Evolutionary conservation across 2,329 filamentous ascomycete genomes (phyloP), one percentile per base, ranked within the genome.

Genomic region (Mycogone perniciosa): DNA sequence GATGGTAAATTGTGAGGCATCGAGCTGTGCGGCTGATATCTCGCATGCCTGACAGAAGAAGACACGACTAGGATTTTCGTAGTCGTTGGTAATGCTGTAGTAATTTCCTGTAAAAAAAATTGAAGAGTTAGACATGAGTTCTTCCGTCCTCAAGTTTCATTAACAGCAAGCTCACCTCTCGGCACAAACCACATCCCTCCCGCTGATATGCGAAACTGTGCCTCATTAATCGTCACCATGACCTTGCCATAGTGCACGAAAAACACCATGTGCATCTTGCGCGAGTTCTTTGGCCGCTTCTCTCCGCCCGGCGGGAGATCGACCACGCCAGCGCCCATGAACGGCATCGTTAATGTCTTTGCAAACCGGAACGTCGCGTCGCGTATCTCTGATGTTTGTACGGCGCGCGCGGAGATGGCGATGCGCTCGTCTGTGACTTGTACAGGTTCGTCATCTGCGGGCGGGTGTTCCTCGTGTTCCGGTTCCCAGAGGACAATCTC

Each of bases 241-340:
- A 96, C 89, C 57, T 86, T 84, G 26, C 93, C 93, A 41, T 81
- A 79, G 59, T 89, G 85, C 31, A 99, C 86, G 60, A 95, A 96
- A 68, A 97, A 97, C 1, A 88, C 85, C 86, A 99, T 93, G 64
- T 96, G 90, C 89, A 96, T 97, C 72, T 88, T 91, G 56, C 92
- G 80, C 34, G 88, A 87, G 69, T 96, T 97, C 76, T 97, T 97
- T 44, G 85, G 81, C 59, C 85, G 82, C 75, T 99, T 99, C 64
- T 87, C 82, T 31, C 88, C 83, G 2, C 86, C 85, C 0, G 89
- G 85, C 5, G 89, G 88, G 46, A 99, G 73, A 61, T 97, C 92
- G 35, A 99, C 88, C 47, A 97, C 80, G 11, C 93, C 93, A 7
- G 87, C 86, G 33, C 90, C 91, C 67, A 97, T 89, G 68, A 96